Evolutionary conservation across 2,329 filamentous ascomycete species (phyloP).

Genomic region (Pleomassaria siparia): DNA sequence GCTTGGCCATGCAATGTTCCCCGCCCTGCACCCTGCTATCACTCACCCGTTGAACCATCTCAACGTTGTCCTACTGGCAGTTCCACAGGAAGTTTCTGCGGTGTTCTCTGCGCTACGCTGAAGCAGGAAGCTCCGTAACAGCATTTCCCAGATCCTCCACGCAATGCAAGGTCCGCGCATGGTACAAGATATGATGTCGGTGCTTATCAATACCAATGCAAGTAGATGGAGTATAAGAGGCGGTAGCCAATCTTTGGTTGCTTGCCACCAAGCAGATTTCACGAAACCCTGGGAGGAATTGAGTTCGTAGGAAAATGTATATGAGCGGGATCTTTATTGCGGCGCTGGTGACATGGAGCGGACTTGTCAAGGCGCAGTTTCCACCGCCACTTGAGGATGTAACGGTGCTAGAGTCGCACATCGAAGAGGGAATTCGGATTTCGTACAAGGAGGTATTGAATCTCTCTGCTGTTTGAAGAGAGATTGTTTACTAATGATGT

Average conservation of each 20-base stretch:
- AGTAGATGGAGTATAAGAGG: too few species aligned
- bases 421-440: conserved; percentile 45
- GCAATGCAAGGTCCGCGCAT: not conserved
- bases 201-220: too few species aligned
- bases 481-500: not conserved
- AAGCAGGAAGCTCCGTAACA: conserved; percentile 27
- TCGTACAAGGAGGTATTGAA: conserved; percentile 47
- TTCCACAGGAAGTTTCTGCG: conserved; percentile 14
- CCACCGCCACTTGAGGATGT: conserved; percentile 44
- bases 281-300: not conserved
- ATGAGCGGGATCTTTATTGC: conserved; percentile 8
- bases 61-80: conserved; percentile 19
- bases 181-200: not conserved
- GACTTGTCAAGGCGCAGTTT: conserved; percentile 35
- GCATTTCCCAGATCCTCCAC: not conserved
- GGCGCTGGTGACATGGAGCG: conserved; percentile 16
- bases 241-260: not conserved
- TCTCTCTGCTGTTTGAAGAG: not conserved
- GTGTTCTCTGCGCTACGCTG: conserved; percentile 15
- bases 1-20: conserved; percentile 24
- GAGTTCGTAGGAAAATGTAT: conserved; percentile 10
- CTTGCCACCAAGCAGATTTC: not conserved
- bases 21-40: conserved; percentile 11
- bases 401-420: conserved; percentile 42
- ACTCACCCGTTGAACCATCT: conserved; percentile 5